Base-by-base conservation (phyloP, 1,284 basidiomycete species). In the Heliocybe sulcata region DNA sequence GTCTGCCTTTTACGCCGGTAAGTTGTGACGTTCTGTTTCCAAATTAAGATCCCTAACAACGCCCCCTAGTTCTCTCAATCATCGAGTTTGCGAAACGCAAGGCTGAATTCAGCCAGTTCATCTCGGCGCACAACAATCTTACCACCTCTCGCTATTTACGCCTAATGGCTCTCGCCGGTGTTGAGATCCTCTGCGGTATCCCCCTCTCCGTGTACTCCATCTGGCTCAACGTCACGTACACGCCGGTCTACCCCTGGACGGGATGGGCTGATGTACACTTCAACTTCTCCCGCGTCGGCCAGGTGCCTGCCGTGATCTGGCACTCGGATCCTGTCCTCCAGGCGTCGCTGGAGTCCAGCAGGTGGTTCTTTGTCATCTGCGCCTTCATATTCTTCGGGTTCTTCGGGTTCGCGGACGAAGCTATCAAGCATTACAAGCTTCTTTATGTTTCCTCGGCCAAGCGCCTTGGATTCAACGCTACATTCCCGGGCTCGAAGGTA, bases 71-170 rank as follows among this genome's bases (percentile, higher is more conserved):
- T 47, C 61, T 77, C 54, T 73, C 69, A 26, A 64, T 81, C 22
- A 62, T 67, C 19, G 57, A 64, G 1, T 70, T 79, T 59, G 55
- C 57, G 52, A 65, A 67, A 54, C 66, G 71, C 14, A 65, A 68
- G 19, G 52, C 61, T 8, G 65, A 75, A 54, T 76, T 80, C 69
- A 68, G 63, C 10, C 59, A 74, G 25, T 60, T 76, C 16, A 62
- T 80, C 9, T 69, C 70, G 0, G 63, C 71, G 12, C 67, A 63
- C 57, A 59, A 54, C 9, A 65, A 64, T 26, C 61, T 80, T 29
- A 76, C 63, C 53, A 51, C 67, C 6, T 73, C 62, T 58, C 81
- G 79, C 9, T 88, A 87, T 65, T 60, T 86, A 59, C 83, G 86
- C 4, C 73, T 90, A 9, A 82, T 89, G 74, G 70, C 73, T 8